These are phyloP conservation scores for Thuidium tamariscinum DNA, from an alignment of 225 moss, liverwort and hornwort species.

Conservation along the genomic window DNA sequence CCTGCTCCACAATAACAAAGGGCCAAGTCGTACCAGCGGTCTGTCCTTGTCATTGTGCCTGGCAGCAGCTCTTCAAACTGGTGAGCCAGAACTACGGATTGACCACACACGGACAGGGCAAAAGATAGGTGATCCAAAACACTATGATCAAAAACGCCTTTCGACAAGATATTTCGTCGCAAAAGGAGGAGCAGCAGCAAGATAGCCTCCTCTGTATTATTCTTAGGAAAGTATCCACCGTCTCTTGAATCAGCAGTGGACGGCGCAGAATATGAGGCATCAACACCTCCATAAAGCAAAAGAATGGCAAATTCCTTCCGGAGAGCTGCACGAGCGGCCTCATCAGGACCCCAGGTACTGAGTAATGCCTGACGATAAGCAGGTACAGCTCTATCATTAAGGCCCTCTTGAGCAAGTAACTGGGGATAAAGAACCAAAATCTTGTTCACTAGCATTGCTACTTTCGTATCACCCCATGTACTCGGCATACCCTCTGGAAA, in stretches of 20 bases:
- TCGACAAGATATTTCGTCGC: slow-evolving; percentile 24
- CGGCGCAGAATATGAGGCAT: slow-evolving; percentile 32
- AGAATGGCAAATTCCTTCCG: slow-evolving; percentile 79
- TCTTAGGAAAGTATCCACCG: slow-evolving; percentile 64
- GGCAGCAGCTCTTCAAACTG: slow-evolving; percentile 88
- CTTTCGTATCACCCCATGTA: slow-evolving; percentile 42
- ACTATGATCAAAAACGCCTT: slow-evolving; percentile 42
- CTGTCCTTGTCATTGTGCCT: slow-evolving; percentile 65
- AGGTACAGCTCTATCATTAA: slow-evolving; percentile 45
- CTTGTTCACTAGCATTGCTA: slow-evolving; percentile 48
- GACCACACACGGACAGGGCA: slow-evolving; percentile 81
- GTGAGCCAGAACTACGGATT: slow-evolving; percentile 64
- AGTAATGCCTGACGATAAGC: slow-evolving; percentile 80
- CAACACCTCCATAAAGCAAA: slow-evolving; percentile 76
- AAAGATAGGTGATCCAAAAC: slow-evolving; percentile 80
- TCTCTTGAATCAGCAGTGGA: slow-evolving; percentile 50
- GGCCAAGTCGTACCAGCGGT: slow-evolving; percentile 85
- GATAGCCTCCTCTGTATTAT: slow-evolving; percentile 71
- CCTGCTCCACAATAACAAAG: slow-evolving; percentile 79
- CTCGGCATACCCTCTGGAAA: slow-evolving; percentile 66
- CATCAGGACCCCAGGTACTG: slow-evolving; percentile 39
- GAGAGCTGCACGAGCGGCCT: slow-evolving; percentile 36
- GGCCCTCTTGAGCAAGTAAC: slow-evolving; percentile 55
- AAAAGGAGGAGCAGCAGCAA: slow-evolving; percentile 62
- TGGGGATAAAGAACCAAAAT: slow-evolving; percentile 51